phyloP scores from a whole-genome alignment of 306 rosid genomes.

The Phaseolus lunatus region DNA sequence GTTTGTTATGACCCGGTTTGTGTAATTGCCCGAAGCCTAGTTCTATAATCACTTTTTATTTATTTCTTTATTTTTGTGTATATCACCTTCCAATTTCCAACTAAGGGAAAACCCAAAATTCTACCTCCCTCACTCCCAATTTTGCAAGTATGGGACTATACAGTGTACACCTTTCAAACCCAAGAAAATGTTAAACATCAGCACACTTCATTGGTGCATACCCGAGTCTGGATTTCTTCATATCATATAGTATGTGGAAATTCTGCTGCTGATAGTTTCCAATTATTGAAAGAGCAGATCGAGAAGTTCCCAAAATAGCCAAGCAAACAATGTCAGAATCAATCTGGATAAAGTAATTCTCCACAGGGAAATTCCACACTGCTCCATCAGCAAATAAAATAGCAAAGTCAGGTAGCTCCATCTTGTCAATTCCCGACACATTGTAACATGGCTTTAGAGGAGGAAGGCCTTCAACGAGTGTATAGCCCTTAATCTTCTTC shows the following conservation, averaged over 20 bases:
- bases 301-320: conserved; percentile 82
- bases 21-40: conserved; percentile 34
- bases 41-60: conserved; percentile 24
- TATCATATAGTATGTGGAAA: conserved; percentile 84
- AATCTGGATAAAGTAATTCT: conserved; percentile 85
- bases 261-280: conserved; percentile 99
- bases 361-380: conserved; percentile 89
- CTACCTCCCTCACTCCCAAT: conserved; percentile 42
- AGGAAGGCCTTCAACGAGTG: conserved; percentile 62
- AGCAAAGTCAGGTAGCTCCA: conserved; percentile 84
- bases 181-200: conserved; percentile 59
- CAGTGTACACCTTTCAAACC: conserved; percentile 23
- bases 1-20: conserved; percentile 38
- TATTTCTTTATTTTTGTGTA: conserved; percentile 18
- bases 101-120: conserved; percentile 31
- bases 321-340: conserved; percentile 77
- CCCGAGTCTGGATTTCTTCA: conserved; percentile 87
- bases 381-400: conserved; percentile 82
- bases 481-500: conserved; percentile 68
- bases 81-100: conserved; percentile 41
- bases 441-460: conserved; percentile 87
- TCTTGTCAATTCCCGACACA: conserved; percentile 78
- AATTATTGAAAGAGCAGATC: conserved; percentile 77
- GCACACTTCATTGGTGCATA: conserved; percentile 91
- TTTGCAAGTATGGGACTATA: conserved; percentile 50